Base-by-base conservation (phyloP, 2,329 filamentous ascomycete genomes). In the Periglandula ipomoeae region DNA sequence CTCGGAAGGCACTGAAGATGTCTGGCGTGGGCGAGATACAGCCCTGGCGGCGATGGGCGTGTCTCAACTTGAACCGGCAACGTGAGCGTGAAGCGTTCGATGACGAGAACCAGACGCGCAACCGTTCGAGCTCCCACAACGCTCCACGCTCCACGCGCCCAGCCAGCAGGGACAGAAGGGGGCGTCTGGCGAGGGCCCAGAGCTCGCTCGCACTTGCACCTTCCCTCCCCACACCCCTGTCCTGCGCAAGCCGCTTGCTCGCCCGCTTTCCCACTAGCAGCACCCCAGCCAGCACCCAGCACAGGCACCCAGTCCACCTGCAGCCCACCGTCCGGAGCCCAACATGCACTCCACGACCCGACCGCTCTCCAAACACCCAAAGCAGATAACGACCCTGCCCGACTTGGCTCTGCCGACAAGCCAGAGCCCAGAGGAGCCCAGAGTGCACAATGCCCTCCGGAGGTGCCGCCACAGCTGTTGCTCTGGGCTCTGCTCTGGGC, bases 401-500 rank as follows among this genome's bases (percentile, higher is more conserved):
- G 38, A 38, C 37, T n/a, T 44, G 44, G 39, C 41, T 24, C 24
- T 20, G 15, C 17, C 32, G 34, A 9, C 23, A 40, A 40, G 10
- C 32, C 46, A 22, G 23, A n/a, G n/a, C n/a, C n/a, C 41, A 27
- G 32, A 19, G 17, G 10, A 38, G 11, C n/a, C 11, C n/a, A 39
- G 35, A 32, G 23, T 37, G 35, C 35, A 46, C 26, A 46, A 40
- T 47, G 45, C 19, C 37, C 43, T 47, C 47, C 30, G 50, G 44
- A 41, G 38, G 15, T 47, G 47, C 50, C 50, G 44, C 50, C 47
- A 47, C 50, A 50, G n/a, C 26, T 45, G 32, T 19, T 30, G n/a
- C n/a, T 23, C 37, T 20, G 3, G 20, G 20, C 24, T 37, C 19
- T n/a, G n/a, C n/a, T n/a, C n/a, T n/a, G n/a, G n/a, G 44, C 49